Evolutionary conservation across 805 yeast genomes (phyloP).

Genomic region (Saturnispora sekii): DNA sequence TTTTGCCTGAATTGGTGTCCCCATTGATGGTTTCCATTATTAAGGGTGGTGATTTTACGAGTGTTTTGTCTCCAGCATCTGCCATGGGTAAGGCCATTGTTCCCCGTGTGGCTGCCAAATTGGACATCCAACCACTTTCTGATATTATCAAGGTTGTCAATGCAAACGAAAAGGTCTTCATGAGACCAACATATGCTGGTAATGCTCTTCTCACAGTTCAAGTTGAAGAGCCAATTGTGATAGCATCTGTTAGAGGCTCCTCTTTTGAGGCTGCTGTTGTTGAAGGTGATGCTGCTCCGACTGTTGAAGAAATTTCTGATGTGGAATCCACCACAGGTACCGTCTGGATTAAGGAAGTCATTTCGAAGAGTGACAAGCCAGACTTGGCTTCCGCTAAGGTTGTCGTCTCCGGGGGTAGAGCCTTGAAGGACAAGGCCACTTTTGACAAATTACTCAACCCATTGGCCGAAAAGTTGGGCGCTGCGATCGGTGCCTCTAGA

Average conservation of each 20-base stretch:
- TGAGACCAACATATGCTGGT: conserved; percentile 94
- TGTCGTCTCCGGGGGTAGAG: conserved; percentile 92
- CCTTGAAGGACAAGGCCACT: conserved; percentile 80
- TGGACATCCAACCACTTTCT: conserved; percentile 81
- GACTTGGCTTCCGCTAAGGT: conserved; percentile 75
- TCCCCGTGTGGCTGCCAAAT: conserved; percentile 78
- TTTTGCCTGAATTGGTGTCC: conserved; percentile 71
- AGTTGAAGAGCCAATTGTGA: conserved; percentile 51
- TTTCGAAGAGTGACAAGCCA: conserved; percentile 77
- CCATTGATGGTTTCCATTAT: conserved; percentile 50
- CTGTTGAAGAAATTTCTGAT: conserved; percentile 40
- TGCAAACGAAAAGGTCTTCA: conserved; percentile 49
- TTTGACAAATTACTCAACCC: conserved; percentile 74
- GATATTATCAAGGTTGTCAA: conserved; percentile 65
- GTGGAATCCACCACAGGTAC: conserved; percentile 32
- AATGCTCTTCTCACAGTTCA: conserved; percentile 81
- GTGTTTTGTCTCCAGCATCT: conserved; percentile 64
- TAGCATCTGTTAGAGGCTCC: conserved; percentile 76
- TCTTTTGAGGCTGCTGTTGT: conserved; percentile 48
- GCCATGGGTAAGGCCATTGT: conserved; percentile 78
- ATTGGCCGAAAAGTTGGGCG: conserved; percentile 71
- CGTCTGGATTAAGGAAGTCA: conserved; percentile 66
- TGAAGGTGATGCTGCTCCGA: conserved; percentile 26
- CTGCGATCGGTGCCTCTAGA: conserved; percentile 96
- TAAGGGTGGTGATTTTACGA: conserved; percentile 30